A percentile compares a stretch with the other conserved stretches of the same genome.
phyloP scores from a whole-genome alignment of 495 filamentous ascomycete species.

The Penicillium pancosmium region DNA sequence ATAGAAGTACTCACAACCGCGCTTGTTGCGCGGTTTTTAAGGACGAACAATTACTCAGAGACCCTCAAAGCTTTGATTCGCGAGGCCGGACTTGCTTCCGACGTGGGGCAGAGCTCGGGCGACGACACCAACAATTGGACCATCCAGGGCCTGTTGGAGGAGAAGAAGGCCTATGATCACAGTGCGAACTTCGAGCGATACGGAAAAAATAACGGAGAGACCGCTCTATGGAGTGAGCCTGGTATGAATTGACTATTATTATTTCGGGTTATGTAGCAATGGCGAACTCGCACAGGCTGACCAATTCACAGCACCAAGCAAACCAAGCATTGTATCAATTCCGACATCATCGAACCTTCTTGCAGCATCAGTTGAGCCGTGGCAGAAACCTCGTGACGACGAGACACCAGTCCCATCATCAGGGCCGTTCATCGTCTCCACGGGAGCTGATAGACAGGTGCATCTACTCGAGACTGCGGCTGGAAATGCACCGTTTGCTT shows the following conservation, averaged over 20 bases:
- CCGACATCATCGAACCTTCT: conserved; percentile 59
- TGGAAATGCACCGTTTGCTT: conserved; percentile 28
- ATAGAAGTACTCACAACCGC: conserved; percentile 40
- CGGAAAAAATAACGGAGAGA: conserved; percentile 39
- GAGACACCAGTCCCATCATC: conserved; percentile 2
- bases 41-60: conserved; percentile 60
- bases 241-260: conserved; percentile 40
- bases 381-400: conserved; percentile 30
- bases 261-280: neutral
- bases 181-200: conserved; percentile 58
- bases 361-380: conserved; percentile 48
- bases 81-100: conserved; percentile 58
- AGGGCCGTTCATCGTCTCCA: conserved; percentile 43
- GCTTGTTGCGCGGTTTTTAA: conserved; percentile 65
- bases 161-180: conserved; percentile 66
- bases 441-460: conserved; percentile 56
- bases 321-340: conserved; percentile 39
- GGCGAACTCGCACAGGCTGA: conserved; percentile 10
- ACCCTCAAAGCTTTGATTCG: conserved; percentile 62
- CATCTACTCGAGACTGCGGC: conserved; percentile 43
- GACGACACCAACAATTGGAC: conserved; percentile 56
- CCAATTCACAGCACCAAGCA: conserved; percentile 49
- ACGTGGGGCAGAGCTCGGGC: conserved; percentile 42
- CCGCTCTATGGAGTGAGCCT: conserved; percentile 50
- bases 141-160: conserved; percentile 64